Evolutionary conservation across 192 early-diverging fungal species (phyloP), one percentile per base, ranked within the genome.

Genomic region (Spizellomyces punctatus): DNA sequence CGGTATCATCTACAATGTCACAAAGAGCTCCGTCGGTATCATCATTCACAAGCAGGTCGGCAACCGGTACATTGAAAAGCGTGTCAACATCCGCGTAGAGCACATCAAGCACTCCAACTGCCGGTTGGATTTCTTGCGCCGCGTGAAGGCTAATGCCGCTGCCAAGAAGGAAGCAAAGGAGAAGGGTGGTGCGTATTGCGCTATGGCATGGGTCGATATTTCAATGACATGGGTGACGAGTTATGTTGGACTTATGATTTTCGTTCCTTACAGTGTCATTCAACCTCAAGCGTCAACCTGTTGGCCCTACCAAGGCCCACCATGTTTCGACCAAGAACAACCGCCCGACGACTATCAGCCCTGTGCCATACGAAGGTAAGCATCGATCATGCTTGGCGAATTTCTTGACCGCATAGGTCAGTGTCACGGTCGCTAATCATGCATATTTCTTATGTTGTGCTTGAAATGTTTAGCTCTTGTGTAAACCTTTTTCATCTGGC

Each of bases 51-150:
- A 99, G 94, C 88, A 86, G 71, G 97, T 98, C 65, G 95, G 97
- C 75, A 94, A 93, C 91, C 94, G 97, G 76, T 97, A 89, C 92
- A 83, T 99, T 70, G 96, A 96, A 87, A 99, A 99, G 95, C 89
- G 95, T 66, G 88, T 99, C 85, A 98, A 97, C 88, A 79, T 99
- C 83, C 92, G 96, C 78, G 82, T 99, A 80, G 97, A 99, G 88
- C 97, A 99, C 89, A 87, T 99, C 83, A 95, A 91, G 89, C 96
- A 99, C 93, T 99, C 97, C 85, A 96, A 96, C 89, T 97, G 96
- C 89, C 93, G 97, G 81, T 86, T 92, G 74, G 95, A 96, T 76
- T 99, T 99, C 89, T 86, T 98, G 85, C 87, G 90, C 55, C 93
- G 97, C 80, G 96, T 98, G 78, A 96, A 96, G 91, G 89, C 92